Evolutionary conservation across 1,284 basidiomycete species (phyloP).

Genomic region (Volvariella volvacea): DNA sequence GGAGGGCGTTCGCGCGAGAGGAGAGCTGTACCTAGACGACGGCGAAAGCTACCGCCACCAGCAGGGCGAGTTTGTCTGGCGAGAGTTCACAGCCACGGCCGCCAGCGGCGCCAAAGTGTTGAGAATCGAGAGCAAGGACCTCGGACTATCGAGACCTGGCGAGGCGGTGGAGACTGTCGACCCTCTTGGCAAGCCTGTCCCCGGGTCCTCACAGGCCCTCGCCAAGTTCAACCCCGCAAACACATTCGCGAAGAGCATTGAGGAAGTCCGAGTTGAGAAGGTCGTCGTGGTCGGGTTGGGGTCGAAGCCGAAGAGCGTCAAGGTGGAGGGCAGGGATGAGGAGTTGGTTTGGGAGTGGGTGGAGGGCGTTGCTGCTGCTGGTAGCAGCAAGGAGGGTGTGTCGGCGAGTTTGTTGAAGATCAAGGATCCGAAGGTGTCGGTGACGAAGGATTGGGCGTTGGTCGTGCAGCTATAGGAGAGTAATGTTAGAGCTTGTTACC

Average conservation of each 20-base stretch:
- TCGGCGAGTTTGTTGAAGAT: slow-evolving; percentile 60
- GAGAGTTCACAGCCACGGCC: slow-evolving; percentile 59
- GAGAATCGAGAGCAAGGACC: slow-evolving; percentile 48
- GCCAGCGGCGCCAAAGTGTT: slow-evolving; percentile 35
- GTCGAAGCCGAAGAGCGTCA: slow-evolving; percentile 56
- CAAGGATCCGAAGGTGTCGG: slow-evolving; percentile 71
- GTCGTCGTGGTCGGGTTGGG: slow-evolving; percentile 73
- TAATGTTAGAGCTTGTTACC: background rate
- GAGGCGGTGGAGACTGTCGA: slow-evolving; percentile 45
- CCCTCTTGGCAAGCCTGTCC: too few relatives aligned
- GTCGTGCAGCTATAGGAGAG: slow-evolving; percentile 22
- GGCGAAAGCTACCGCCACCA: slow-evolving; percentile 82
- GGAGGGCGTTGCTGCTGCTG: slow-evolving; percentile 36
- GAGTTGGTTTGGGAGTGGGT: slow-evolving; percentile 55
- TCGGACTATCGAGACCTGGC: slow-evolving; percentile 36
- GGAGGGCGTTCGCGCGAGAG: slow-evolving; percentile 44
- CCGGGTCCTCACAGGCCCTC: slow-evolving; percentile 19
- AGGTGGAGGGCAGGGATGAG: slow-evolving; percentile 37
- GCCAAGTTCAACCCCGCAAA: slow-evolving; percentile 50
- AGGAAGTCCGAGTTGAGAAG: slow-evolving; percentile 72
- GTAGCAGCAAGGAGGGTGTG: slow-evolving; percentile 36
- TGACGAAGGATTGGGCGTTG: slow-evolving; percentile 71
- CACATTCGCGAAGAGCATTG: slow-evolving; percentile 60
- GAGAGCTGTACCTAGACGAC: slow-evolving; percentile 94
- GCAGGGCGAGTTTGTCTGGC: slow-evolving; percentile 80